phyloP scores from a whole-genome alignment of 2,329 filamentous ascomycete genomes.

The Periconia sp. region DNA sequence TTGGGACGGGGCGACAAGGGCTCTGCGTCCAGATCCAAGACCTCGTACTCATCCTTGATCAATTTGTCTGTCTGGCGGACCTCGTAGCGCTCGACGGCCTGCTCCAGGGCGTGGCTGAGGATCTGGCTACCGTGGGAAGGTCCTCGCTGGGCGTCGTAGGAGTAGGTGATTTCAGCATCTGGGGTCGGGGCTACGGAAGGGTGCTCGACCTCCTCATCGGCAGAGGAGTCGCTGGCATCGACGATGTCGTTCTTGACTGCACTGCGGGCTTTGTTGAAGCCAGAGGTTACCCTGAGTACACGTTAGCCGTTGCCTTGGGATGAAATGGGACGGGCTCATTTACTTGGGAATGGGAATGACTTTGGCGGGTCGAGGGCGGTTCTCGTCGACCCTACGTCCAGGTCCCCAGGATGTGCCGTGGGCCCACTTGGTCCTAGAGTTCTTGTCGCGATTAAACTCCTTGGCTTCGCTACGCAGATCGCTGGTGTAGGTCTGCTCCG shows the following conservation, averaged over 20 bases:
- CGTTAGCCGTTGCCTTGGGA: slow-evolving; percentile 12
- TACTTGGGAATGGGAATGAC: slow-evolving; percentile 32
- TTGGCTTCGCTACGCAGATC: slow-evolving; percentile 59
- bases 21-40: slow-evolving; percentile 48
- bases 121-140: slow-evolving; percentile 59
- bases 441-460: slow-evolving; percentile 55
- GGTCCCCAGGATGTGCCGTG: slow-evolving; percentile 46
- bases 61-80: slow-evolving; percentile 62
- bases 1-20: slow-evolving; percentile 35
- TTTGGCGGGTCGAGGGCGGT: slow-evolving; percentile 41
- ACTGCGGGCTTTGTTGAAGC: slow-evolving; percentile 36
- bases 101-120: slow-evolving; percentile 57
- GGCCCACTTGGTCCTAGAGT: slow-evolving; percentile 55
- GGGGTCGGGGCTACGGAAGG: slow-evolving; percentile 47
- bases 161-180: slow-evolving; percentile 56
- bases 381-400: slow-evolving; percentile 38
- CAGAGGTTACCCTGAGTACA: slow-evolving; percentile 21
- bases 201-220: slow-evolving; percentile 49
- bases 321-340: slow-evolving; percentile 5
- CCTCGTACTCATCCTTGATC: slow-evolving; percentile 62
- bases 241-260: slow-evolving; percentile 49
- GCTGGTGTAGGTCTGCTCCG: slow-evolving; percentile 50
- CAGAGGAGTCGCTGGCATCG: slow-evolving; percentile 44
- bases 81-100: slow-evolving; percentile 63
- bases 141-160: slow-evolving; percentile 54